Evolutionary conservation across 805 yeast species (phyloP).

Genomic region (Kodamaea hsintzibuensis): DNA sequence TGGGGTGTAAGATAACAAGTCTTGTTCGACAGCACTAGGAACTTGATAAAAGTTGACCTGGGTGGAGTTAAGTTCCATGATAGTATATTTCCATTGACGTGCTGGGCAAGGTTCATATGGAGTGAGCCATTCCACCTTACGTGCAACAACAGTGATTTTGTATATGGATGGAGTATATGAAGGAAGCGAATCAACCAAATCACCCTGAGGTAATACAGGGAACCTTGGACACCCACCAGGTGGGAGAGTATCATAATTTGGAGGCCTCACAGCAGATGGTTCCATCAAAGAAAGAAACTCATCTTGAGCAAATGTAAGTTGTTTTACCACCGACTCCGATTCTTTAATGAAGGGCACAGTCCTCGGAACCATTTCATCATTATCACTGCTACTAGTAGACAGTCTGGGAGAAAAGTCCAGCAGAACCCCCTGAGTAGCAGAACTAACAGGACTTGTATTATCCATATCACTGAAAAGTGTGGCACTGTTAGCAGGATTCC

Average conservation of each 20-base stretch:
- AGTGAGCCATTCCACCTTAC: conserved; percentile 74
- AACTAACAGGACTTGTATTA: conserved; percentile 7
- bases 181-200: conserved; percentile 55
- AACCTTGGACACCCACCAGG: conserved; percentile 48
- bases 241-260: conserved; percentile 35
- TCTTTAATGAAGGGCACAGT: not conserved
- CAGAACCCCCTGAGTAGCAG: conserved; percentile 5
- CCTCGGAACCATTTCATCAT: not conserved
- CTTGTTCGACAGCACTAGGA: conserved; percentile 33
- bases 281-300: conserved; percentile 32
- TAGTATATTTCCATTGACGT: conserved; percentile 68
- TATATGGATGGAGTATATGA: conserved; percentile 64
- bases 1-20: conserved; percentile 23
- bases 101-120: conserved; percentile 71
- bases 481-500: not conserved
- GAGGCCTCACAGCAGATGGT: conserved; percentile 41
- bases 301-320: conserved; percentile 1
- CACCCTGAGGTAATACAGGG: conserved; percentile 22
- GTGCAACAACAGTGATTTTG: conserved; percentile 53
- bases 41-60: conserved; percentile 69
- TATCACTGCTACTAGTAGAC: conserved; percentile 11
- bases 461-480: conserved; percentile 7
- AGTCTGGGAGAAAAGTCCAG: conserved; percentile 10
- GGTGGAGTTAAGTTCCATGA: conserved; percentile 82
- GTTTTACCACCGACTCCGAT: not conserved